phyloP scores from a whole-genome alignment of 164 flowering plant species.

The Tinospora cordifolia region DNA sequence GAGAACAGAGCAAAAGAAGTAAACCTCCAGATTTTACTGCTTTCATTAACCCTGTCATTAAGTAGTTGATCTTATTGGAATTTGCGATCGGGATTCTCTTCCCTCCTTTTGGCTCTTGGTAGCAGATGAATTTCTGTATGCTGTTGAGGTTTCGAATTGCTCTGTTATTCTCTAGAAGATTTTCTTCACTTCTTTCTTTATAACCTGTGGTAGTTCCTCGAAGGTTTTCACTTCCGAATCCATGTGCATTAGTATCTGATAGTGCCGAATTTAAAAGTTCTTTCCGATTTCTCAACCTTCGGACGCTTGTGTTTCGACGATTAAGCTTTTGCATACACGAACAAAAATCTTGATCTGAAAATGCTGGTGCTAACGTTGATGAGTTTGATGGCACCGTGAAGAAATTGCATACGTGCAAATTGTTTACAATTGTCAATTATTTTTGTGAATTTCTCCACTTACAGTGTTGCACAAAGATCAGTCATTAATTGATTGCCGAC shows the following conservation, averaged over 20 bases:
- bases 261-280: not conserved
- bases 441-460: too few relatives aligned
- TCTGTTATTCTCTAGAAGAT: not conserved
- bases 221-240: not conserved
- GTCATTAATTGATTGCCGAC: too few relatives aligned
- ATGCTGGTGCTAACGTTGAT: too few relatives aligned
- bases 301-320: not conserved
- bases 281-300: not conserved
- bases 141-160: not conserved
- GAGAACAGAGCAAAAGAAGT: constrained; percentile 97
- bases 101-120: not conserved
- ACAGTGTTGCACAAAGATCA: too few relatives aligned
- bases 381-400: too few relatives aligned
- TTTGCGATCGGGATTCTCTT: not conserved
- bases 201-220: not conserved
- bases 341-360: not conserved
- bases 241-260: not conserved
- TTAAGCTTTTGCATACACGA: not conserved
- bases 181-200: not conserved
- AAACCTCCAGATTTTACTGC: constrained; percentile 4
- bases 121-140: not conserved
- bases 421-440: too few relatives aligned
- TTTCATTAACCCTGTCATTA: not conserved
- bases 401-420: too few relatives aligned
- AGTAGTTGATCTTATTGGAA: not conserved